Conservation (phyloP, 2,329 filamentous ascomycete genomes). For the Rhynchosporium secalis region DNA sequence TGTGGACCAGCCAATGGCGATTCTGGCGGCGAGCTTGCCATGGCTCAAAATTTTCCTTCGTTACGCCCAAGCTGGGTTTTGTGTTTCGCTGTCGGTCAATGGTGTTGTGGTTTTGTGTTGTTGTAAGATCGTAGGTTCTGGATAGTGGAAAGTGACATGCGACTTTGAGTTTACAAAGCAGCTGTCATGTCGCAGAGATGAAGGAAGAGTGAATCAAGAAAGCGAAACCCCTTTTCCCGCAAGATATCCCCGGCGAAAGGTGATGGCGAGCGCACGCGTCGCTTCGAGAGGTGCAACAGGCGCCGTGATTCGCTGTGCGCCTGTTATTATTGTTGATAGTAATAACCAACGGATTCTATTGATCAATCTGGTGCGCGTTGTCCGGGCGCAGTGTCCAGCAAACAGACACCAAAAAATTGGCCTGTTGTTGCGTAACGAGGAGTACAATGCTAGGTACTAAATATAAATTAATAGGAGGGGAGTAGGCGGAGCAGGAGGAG, state of each 20-base stretch:
- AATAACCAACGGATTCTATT: conserved; percentile 7
- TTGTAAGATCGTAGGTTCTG: conserved; percentile 4
- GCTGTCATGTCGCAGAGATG: conserved; percentile 26
- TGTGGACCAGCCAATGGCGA: conserved; percentile 60
- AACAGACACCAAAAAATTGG: not conserved
- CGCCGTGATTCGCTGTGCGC: conserved; percentile 14
- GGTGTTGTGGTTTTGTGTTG: conserved; percentile 6
- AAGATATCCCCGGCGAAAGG: conserved; percentile 16
- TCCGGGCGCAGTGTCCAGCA: conserved; percentile 3
- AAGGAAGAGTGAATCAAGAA: conserved; percentile 17
- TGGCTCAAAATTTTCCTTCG: conserved; percentile 42
- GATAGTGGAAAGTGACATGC: not conserved
- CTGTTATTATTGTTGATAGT: conserved; percentile 16
- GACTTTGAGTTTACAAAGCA: conserved; percentile 18
- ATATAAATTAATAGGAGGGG: too few species aligned
- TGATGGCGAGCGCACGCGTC: conserved; percentile 21
- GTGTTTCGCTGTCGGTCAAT: conserved; percentile 9
- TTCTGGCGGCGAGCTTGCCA: conserved; percentile 70
- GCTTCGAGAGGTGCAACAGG: conserved; percentile 15
- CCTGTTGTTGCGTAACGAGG: not conserved
- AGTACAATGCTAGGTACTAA: not conserved
- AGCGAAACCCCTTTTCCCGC: conserved; percentile 16
- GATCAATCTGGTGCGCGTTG: conserved; percentile 12
- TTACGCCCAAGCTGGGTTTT: conserved; percentile 37
- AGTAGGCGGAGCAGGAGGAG: not conserved